Evolutionary conservation across 495 filamentous ascomycete genomes (phyloP), one percentile per base, ranked within the genome.

Genomic region (Lasiosphaeria ovina): DNA sequence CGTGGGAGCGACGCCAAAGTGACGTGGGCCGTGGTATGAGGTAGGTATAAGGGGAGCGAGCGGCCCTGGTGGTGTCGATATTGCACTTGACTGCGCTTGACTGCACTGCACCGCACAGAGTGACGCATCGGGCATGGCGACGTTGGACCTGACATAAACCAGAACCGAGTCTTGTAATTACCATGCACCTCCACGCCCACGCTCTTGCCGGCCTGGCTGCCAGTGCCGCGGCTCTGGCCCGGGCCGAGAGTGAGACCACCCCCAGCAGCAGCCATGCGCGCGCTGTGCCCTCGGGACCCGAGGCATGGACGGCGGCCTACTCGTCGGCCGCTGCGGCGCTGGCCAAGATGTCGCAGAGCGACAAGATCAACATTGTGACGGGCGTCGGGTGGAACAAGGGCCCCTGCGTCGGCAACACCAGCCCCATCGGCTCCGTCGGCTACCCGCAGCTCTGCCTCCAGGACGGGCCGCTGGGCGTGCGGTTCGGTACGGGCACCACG

Each of bases 341-440:
- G 6, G 65, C 76, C 0, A 83, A 80, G 63, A 69, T 89, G 31
- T 84, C 77, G 3, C 78, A 78, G 50, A 70, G 74, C 31, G 82
- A 89, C 60, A 89, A 89, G 63, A 71, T 86, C 63, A 79, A 75
- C 55, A 82, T 89, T 31, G 86, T 86, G 3, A 84, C 83, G 3
- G 87, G 85, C 33, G 67, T 84, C 16, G 85, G 84, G 35, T 89
- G 87, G 86, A 69, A 80, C 54, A 84, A 81, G 59, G 87, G 86
- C 0, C 81, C 85, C 31, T 89, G 86, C 66, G 87, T 88, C 3
- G 87, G 86, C 31, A 89, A 88, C 71, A 87, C 84, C 11, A 67
- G 77, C 11, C 69, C 82, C 0, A 74, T 81, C 35, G 66, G 66
- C 47, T 80, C 82, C 3, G 86, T 86, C 65, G 65, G 65, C 35